Base-by-base conservation (phyloP, 2,329 filamentous ascomycete species). In the Paramyrothecium sp. region DNA sequence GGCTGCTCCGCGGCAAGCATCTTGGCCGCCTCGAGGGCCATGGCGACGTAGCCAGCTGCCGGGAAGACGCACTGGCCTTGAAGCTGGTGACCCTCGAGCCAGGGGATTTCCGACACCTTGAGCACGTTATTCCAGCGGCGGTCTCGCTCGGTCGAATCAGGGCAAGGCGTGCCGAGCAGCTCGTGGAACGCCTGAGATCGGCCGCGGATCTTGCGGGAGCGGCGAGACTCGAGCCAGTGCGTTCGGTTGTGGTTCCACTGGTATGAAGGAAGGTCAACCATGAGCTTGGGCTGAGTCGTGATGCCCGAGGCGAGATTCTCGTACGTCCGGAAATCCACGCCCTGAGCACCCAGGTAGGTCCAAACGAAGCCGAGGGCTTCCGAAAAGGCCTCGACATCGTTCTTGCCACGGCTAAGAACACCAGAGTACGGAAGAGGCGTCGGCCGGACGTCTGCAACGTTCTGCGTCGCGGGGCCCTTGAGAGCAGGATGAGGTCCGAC, bases 401-500 rank as follows among this genome's bases (percentile, higher is more conserved):
- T 55, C 1, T 54, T 41, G 0, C 60, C 60, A 1, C 67, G 67
- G 10, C 23, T 19, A 3, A 68, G 46, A 2, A 55, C 48, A 21
- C 44, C 52, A n/a, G 19, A 50, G 50, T 67, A 67, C 3, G 60
- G 51, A 22, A 59, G 11, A 11, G 38, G 16, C 52, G 19, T 12
- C 20, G 19, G 7, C 8, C 17, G 26, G 26, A 50, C 49, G 5
- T 58, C 48, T 16, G 56, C 53, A 20, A 63, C 41, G 7, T 78
- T 79, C 65, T 81, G 75, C 55, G 75, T 75, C 48, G 76, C 68
- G 0, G 79, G 79, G 0, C 79, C 78, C 51, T 77, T 74, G 4
- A 82, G 71, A 0, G 77, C 78, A 1, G 78, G 73, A 61, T 81
- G 79, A 1, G 79, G 78, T 0, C 79, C 79, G 5, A 81, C 61